Evolutionary conservation across 371 early-diverging fungal species (phyloP).

Genomic region (Actinomortierella wolfii): DNA sequence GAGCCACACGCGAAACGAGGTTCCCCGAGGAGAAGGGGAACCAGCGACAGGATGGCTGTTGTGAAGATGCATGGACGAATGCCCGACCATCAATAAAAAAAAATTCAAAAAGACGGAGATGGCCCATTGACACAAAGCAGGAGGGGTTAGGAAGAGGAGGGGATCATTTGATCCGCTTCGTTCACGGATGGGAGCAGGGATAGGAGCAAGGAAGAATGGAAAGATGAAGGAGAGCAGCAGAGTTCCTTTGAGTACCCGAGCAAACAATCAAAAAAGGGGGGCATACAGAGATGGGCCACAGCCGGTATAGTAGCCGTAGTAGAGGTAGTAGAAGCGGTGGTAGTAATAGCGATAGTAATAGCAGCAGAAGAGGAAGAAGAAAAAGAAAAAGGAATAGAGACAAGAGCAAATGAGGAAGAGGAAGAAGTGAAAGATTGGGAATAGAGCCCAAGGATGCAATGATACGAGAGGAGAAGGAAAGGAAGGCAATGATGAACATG

Average conservation of each 20-base stretch:
- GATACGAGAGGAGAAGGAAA: neutral
- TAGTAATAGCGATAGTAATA: neutral
- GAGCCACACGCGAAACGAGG: neutral
- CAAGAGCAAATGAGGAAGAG: neutral
- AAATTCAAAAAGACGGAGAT: neutral
- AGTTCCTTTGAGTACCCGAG: too few relatives aligned
- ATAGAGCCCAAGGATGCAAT: conserved; percentile 1
- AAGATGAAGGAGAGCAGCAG: too few relatives aligned
- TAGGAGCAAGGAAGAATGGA: too few relatives aligned
- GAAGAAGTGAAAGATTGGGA: neutral
- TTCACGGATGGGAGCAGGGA: too few relatives aligned
- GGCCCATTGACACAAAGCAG: neutral
- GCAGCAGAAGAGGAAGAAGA: neutral
- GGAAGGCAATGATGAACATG: neutral
- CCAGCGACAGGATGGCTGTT: neutral
- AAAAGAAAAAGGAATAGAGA: conserved; percentile 3
- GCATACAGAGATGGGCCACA: too few relatives aligned
- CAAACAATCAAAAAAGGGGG: too few relatives aligned
- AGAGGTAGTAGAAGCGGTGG: too few relatives aligned
- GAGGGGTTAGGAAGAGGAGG: neutral
- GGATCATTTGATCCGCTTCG: neutral
- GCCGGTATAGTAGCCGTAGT: too few relatives aligned
- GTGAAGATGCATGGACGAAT: neutral
- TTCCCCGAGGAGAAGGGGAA: neutral
- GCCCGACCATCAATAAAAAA: neutral